Percentiles rank a stretch among this genome's conserved stretches.
Evolutionary conservation across 345 rosid genomes (phyloP).

Genomic region (Lepidium sativum): DNA sequence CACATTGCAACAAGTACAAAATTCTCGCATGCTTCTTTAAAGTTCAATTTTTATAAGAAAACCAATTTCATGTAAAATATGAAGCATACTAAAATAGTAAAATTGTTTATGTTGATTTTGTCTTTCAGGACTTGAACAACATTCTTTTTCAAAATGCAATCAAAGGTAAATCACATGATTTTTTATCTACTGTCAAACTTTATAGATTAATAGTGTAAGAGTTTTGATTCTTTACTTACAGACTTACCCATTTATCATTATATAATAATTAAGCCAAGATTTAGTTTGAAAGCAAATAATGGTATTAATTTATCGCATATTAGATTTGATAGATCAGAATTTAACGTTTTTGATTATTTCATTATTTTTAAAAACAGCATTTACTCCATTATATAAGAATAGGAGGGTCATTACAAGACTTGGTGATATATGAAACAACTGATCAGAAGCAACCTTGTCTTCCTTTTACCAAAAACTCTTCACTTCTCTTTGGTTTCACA

Average conservation of each 20-base stretch:
- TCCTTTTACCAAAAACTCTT: conserved; percentile 30
- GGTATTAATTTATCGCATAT: too few species aligned
- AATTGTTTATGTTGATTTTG: background rate
- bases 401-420: conserved; percentile 74
- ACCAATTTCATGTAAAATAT: background rate
- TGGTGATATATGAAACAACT: conserved; percentile 36
- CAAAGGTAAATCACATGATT: conserved; percentile 37
- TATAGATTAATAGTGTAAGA: too few species aligned
- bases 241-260: too few species aligned
- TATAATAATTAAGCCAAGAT: too few species aligned
- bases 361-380: conserved; percentile 44
- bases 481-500: conserved; percentile 51
- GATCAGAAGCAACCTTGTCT: conserved; percentile 33
- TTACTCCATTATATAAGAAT: conserved; percentile 67
- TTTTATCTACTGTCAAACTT: too few species aligned
- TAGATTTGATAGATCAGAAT: too few species aligned
- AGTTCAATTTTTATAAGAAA: background rate
- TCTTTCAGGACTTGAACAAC: conserved; percentile 54
- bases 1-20: background rate
- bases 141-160: conserved; percentile 51
- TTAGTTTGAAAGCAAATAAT: too few species aligned
- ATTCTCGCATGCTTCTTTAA: background rate
- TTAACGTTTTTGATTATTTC: too few species aligned
- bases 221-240: too few species aligned
- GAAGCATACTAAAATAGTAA: background rate